phyloP scores from a whole-genome alignment of 495 filamentous ascomycete species.

The Talaromyces thailandensis region DNA sequence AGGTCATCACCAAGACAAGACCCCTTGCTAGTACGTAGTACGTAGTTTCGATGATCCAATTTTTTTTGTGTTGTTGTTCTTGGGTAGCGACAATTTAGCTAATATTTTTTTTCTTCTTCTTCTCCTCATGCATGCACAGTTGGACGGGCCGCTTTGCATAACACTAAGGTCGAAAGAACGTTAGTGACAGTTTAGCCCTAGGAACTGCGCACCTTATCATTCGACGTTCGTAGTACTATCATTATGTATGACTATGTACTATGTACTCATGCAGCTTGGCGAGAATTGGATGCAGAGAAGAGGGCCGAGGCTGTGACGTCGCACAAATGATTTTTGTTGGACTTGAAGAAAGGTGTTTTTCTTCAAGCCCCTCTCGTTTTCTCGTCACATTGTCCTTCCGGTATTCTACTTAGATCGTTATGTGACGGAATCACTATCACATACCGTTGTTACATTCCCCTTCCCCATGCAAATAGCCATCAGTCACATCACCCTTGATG shows the following conservation, averaged over 20 bases:
- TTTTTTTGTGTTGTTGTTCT: background rate
- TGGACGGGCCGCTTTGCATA: slow-evolving; percentile 7
- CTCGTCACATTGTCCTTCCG: background rate
- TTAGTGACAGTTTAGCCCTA: slow-evolving; percentile 1
- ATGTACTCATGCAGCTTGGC: background rate
- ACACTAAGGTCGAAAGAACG: background rate
- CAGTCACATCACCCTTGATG: background rate
- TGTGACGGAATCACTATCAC: background rate
- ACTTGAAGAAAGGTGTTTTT: background rate
- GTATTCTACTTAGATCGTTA: background rate
- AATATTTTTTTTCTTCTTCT: background rate
- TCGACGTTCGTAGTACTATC: background rate
- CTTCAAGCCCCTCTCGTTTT: background rate
- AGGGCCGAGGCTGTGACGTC: background rate
- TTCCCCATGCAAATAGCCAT: background rate
- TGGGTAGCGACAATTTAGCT: background rate
- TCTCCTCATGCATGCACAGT: slow-evolving; percentile 2
- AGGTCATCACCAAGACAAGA: background rate
- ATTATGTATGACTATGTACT: too few relatives aligned
- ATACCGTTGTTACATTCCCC: background rate
- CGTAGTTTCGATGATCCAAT: background rate
- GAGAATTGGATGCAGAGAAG: background rate
- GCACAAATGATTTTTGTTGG: background rate
- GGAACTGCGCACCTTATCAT: background rate
- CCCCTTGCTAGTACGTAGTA: background rate